Evolutionary conservation across 1,284 basidiomycete genomes (phyloP).

Genomic region (Coniferiporia sulphurascens): DNA sequence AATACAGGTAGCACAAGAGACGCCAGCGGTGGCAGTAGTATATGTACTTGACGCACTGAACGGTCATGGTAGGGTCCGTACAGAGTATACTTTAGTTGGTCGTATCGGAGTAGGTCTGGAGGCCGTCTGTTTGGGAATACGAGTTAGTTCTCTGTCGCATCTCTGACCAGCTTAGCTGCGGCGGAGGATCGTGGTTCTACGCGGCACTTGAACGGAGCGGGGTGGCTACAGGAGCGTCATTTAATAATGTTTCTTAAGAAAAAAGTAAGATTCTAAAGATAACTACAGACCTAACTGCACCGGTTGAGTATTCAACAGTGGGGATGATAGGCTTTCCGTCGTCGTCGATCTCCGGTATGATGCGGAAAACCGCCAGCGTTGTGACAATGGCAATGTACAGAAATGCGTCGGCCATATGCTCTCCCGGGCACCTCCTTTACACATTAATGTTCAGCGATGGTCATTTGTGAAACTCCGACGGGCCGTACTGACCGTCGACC

Average conservation of each 20-base stretch:
- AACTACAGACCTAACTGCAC: background rate
- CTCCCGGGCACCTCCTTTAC: conserved; percentile 15
- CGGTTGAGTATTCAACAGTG: conserved; percentile 13
- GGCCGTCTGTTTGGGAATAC: too few relatives aligned
- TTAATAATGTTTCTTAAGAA: too few relatives aligned
- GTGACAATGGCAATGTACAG: conserved; percentile 15
- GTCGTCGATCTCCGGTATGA: conserved; percentile 10
- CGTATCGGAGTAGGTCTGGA: background rate
- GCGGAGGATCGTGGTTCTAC: conserved; percentile 26
- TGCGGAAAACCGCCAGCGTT: conserved; percentile 16
- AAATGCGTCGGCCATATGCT: conserved; percentile 10
- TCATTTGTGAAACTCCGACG: background rate
- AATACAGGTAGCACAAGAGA: background rate
- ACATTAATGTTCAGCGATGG: conserved; percentile 14
- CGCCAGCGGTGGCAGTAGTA: background rate
- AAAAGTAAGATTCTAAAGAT: too few relatives aligned
- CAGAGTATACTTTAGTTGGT: background rate
- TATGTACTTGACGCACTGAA: background rate
- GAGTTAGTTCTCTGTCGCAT: background rate
- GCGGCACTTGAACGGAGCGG: conserved; percentile 29
- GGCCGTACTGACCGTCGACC: background rate
- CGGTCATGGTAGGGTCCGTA: background rate
- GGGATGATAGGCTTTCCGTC: conserved; percentile 10
- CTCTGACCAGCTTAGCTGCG: background rate
- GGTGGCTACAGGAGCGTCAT: conserved; percentile 26